phyloP scores from a whole-genome alignment of 2,329 filamentous ascomycete species.

The Cucurbitaria berberidis region DNA sequence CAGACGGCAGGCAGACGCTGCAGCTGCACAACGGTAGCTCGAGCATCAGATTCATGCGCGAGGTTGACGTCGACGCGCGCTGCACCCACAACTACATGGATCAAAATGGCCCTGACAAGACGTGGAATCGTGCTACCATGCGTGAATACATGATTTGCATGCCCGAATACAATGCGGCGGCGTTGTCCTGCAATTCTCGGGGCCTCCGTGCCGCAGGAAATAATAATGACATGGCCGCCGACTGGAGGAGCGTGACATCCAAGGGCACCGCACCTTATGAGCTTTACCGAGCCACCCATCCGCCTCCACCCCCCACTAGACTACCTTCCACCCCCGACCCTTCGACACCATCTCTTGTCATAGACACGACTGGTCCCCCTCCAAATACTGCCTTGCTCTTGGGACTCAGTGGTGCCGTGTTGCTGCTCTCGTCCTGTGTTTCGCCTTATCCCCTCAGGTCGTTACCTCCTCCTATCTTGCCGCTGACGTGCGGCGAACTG shows the following conservation, averaged over 20 bases:
- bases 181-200: neutral
- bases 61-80: neutral
- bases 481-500: constrained; percentile 1
- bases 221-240: constrained; percentile 1
- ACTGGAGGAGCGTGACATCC: constrained; percentile 1
- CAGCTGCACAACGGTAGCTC: constrained; percentile 9
- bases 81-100: neutral
- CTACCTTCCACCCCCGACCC: neutral
- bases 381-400: neutral
- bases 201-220: neutral
- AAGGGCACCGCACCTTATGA: neutral
- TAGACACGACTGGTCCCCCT: neutral
- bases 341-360: neutral
- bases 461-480: constrained; percentile 3
- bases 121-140: neutral
- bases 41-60: constrained; percentile 1
- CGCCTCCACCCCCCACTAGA: neutral
- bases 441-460: neutral
- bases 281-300: neutral
- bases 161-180: neutral
- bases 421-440: neutral
- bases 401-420: neutral
- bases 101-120: neutral
- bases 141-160: neutral
- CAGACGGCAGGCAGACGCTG: constrained; percentile 5